Base-by-base conservation (phyloP, 441 rosid genomes). In the Gossypium gossypioides region DNA sequence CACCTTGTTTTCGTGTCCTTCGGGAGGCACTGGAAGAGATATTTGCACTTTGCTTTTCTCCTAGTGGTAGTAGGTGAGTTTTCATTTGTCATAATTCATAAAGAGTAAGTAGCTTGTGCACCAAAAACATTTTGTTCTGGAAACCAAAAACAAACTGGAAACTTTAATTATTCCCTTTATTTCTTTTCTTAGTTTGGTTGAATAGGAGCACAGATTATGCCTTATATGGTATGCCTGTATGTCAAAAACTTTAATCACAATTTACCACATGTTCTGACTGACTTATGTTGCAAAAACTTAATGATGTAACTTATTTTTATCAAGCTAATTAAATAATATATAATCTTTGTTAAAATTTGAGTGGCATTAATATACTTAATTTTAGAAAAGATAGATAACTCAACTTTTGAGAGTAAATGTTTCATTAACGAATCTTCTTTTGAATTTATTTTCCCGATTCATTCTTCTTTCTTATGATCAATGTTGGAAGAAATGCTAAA, bases 21-120 rank as follows among this genome's bases (percentile, higher is more conserved):
- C 86, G 96, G 40, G 81, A 71, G 80, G 90, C 93, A 24, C 85
- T 96, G 3, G 99, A 93, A 83, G 99, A 96, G 83, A 66, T 93
- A 64, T 91, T 81, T 84, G 77, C 84, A 25, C 98, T 96, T 69
- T 96, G 99, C 80, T 96, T 96, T 85, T 91, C 94, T 27, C 44
- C 88, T 8, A 82, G 59, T 68, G 97, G 99, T 76, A 89, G 99
- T 81, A 88, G 98, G 99, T 91, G 79, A 75, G 76, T 68, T 75
- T 72, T 51, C 62, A 19, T 58, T 37, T 32, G 22, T 68, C 65
- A 13, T 42, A 61, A 52, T 16, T 68, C 65, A 13, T 42, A 61
- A 52, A 72, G 62, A 40, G 29, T 72, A 32, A 32, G 5, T 68
- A 18, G 68, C 59, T 50, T 65, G 63, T n/a, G 15, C 52, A 18